Evolutionary conservation across 129 eudicot species (phyloP).

Genomic region (Pulicaria dysenterica): DNA sequence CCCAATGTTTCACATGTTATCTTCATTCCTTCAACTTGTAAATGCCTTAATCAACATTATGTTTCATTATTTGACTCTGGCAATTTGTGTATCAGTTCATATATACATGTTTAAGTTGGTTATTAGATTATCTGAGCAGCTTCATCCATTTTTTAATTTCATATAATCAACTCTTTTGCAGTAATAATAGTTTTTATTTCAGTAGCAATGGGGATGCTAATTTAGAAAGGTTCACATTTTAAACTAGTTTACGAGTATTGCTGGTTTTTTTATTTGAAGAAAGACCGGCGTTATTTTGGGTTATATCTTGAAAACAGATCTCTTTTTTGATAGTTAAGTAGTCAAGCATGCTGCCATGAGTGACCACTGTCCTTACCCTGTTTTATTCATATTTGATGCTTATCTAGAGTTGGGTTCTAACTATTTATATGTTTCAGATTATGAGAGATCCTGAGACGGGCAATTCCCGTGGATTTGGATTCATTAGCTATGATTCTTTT

Average conservation of each 20-base stretch:
- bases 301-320: not conserved
- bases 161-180: not conserved
- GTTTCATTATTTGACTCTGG: not conserved
- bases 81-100: not conserved
- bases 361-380: not conserved
- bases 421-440: conserved; percentile 50
- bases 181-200: not conserved
- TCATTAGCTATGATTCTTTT: conserved; percentile 97
- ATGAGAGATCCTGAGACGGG: conserved; percentile 99
- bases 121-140: not conserved
- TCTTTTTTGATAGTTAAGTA: not conserved
- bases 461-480: conserved; percentile 98
- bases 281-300: not conserved
- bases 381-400: not conserved
- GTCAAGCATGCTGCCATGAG: not conserved
- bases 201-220: conserved; percentile 5
- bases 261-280: conserved; percentile 1
- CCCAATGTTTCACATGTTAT: not conserved
- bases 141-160: not conserved
- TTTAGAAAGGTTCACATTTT: not conserved
- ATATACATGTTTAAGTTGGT: not conserved
- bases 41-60: not conserved
- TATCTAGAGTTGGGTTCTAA: not conserved
- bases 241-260: not conserved
- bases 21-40: not conserved